phyloP scores from a whole-genome alignment of 441 rosid genomes.

The Adansonia rubrostipa region DNA sequence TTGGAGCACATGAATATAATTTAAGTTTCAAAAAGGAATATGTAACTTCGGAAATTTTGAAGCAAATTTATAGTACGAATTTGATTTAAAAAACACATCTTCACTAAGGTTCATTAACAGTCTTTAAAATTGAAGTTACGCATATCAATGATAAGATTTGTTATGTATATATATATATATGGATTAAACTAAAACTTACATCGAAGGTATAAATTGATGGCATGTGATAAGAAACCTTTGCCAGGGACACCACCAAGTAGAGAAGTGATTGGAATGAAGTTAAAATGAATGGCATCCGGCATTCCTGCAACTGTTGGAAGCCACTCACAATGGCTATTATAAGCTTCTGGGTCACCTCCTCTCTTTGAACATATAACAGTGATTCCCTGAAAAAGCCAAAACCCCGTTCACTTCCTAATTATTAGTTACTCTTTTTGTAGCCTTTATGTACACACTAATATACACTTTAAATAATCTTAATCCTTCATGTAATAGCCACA shows the following conservation, averaged over 20 bases:
- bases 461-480: neutral
- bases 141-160: neutral
- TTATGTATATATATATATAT: neutral
- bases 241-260: conserved; percentile 79
- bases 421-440: neutral
- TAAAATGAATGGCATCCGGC: conserved; percentile 75
- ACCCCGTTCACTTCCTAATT: neutral
- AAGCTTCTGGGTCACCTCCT: conserved; percentile 63
- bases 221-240: conserved; percentile 82
- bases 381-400: conserved; percentile 61
- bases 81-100: too few relatives aligned
- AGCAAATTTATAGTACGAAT: neutral
- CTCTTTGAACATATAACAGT: conserved; percentile 67
- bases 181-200: conserved; percentile 49
- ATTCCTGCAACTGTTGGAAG: conserved; percentile 70
- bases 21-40: neutral
- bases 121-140: too few relatives aligned
- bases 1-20: neutral
- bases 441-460: too few relatives aligned
- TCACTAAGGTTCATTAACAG: too few relatives aligned
- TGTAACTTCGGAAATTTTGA: neutral
- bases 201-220: conserved; percentile 90
- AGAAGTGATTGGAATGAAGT: conserved; percentile 82
- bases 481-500: neutral
- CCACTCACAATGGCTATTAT: conserved; percentile 76